Evolutionary conservation across 176 grass and related monocot genomes (phyloP).

Genomic region (Panicum miliaceum): DNA sequence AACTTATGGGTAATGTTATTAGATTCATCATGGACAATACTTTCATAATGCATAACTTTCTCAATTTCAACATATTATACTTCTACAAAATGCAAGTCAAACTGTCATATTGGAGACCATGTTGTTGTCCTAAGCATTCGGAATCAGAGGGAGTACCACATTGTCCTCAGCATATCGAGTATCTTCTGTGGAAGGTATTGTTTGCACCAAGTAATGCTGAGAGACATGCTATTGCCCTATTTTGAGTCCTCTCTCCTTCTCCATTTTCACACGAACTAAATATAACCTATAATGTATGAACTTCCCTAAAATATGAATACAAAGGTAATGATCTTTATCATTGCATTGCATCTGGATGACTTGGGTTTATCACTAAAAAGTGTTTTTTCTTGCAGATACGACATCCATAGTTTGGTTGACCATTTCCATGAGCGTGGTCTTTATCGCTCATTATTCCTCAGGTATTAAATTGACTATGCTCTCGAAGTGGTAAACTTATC

Average conservation of each 20-base stretch:
- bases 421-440: constrained; percentile 93
- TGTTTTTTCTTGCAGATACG: constrained; percentile 67
- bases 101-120: no score
- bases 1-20: no score
- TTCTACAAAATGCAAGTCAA: no score
- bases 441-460: constrained; percentile 82
- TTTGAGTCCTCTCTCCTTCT: background rate
- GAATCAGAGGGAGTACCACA: background rate
- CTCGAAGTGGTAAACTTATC: constrained; percentile 3
- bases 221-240: constrained; percentile 10
- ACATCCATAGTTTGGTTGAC: constrained; percentile 78
- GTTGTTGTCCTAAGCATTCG: no score
- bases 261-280: background rate
- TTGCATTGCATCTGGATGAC: constrained; percentile 10
- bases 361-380: constrained; percentile 16
- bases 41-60: no score
- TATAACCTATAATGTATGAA: background rate
- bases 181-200: constrained; percentile 2
- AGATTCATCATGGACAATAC: no score
- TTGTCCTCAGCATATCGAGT: constrained; percentile 10
- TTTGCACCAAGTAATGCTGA: constrained; percentile 21
- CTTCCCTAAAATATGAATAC: constrained; percentile 15
- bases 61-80: no score
- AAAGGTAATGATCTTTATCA: constrained; percentile 8
- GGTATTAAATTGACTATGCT: constrained; percentile 55